Conservation (phyloP, 441 rosid species). For the Jatropha multifida region DNA sequence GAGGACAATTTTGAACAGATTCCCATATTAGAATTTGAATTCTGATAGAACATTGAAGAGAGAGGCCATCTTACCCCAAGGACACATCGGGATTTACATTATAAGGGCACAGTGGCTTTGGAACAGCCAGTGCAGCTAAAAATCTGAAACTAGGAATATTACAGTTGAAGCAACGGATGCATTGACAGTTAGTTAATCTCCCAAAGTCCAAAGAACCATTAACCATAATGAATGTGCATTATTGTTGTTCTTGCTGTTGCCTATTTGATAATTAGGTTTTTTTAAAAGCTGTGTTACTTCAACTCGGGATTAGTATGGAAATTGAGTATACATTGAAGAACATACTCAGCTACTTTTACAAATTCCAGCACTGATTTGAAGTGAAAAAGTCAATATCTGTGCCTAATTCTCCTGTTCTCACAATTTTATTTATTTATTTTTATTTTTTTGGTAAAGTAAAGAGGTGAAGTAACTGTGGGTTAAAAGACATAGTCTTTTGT, state of each 20-base stretch:
- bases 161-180: not conserved
- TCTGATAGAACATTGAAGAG: not conserved
- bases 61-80: not conserved
- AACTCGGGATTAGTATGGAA: not conserved
- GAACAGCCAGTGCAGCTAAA: not conserved
- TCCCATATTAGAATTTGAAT: not conserved
- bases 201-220: not conserved
- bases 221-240: not conserved
- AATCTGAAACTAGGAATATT: conserved; percentile 1
- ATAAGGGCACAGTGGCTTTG: not conserved
- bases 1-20: not conserved
- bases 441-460: not conserved
- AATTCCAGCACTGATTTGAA: not conserved
- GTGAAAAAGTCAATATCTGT: not conserved
- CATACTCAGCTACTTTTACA: not conserved
- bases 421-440: not conserved
- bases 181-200: not conserved
- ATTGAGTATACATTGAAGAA: not conserved
- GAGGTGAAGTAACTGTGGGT: not conserved
- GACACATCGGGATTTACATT: not conserved
- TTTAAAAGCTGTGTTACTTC: not conserved
- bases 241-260: not conserved
- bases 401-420: not conserved
- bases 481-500: not conserved
- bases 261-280: not conserved